Conservation (phyloP, 768 basidiomycete genomes). For the Leccinum incarnatum region DNA sequence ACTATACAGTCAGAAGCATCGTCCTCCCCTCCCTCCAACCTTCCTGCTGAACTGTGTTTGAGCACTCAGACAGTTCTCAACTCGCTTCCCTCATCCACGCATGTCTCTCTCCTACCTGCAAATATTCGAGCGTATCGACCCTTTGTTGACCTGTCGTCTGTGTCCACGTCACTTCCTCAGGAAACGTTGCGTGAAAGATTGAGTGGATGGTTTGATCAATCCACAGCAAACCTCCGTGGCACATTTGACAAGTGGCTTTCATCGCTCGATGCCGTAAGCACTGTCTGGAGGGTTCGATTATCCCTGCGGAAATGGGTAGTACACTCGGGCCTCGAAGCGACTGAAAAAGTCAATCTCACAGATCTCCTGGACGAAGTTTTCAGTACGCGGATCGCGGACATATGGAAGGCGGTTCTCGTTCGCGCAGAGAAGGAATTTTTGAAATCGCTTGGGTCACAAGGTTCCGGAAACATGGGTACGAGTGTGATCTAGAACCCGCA, state of each 20-base stretch:
- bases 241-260: slow-evolving; percentile 57
- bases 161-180: slow-evolving; percentile 50
- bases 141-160: slow-evolving; percentile 70
- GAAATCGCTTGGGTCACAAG: slow-evolving; percentile 34
- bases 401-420: slow-evolving; percentile 56
- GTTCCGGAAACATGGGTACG: slow-evolving; percentile 20
- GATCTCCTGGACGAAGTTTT: slow-evolving; percentile 52
- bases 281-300: slow-evolving; percentile 69
- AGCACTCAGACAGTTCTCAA: slow-evolving; percentile 67
- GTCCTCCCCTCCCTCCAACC: slow-evolving; percentile 20
- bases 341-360: slow-evolving; percentile 46
- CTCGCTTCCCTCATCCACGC: slow-evolving; percentile 77
- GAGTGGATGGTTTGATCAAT: slow-evolving; percentile 61
- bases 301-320: slow-evolving; percentile 48
- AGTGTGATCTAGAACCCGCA: background rate
- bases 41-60: slow-evolving; percentile 55
- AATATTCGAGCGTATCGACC: slow-evolving; percentile 78
- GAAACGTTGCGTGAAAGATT: slow-evolving; percentile 46
- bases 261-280: slow-evolving; percentile 55
- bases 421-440: slow-evolving; percentile 47
- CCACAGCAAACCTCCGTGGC: slow-evolving; percentile 42
- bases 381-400: slow-evolving; percentile 48
- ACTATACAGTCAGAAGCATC: slow-evolving; percentile 56
- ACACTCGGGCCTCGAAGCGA: slow-evolving; percentile 40
- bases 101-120: slow-evolving; percentile 72